Conservation (phyloP, 306 rosid genomes). For the Biancaea sappan region DNA sequence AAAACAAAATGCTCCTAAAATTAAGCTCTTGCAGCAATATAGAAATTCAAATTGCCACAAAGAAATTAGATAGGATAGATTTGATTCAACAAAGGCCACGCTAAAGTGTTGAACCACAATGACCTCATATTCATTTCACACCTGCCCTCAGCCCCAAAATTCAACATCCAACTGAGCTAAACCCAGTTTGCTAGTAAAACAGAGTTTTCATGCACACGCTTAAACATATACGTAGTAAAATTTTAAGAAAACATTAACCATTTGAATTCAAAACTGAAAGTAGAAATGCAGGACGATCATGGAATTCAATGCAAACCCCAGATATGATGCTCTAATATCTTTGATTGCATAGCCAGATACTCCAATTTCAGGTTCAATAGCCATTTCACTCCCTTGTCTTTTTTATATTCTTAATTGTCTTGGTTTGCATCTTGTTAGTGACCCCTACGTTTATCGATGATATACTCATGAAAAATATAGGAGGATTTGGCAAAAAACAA, state of each 20-base stretch:
- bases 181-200: slow-evolving; percentile 28
- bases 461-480: too few species aligned
- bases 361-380: slow-evolving; percentile 51
- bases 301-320: slow-evolving; percentile 39
- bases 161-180: slow-evolving; percentile 43
- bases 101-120: slow-evolving; percentile 37
- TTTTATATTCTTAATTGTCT: too few species aligned
- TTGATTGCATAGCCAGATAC: slow-evolving; percentile 55
- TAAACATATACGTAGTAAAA: slow-evolving; percentile 29
- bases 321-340: slow-evolving; percentile 61
- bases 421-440: too few species aligned
- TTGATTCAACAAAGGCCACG: slow-evolving; percentile 55
- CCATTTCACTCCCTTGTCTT: slow-evolving; percentile 37
- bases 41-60: slow-evolving; percentile 46
- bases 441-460: too few species aligned
- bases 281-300: slow-evolving; percentile 62
- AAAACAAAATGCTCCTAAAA: slow-evolving; percentile 27
- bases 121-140: slow-evolving; percentile 34
- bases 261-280: slow-evolving; percentile 10
- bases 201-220: slow-evolving; percentile 31
- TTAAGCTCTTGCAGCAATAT: slow-evolving; percentile 32
- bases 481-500: too few species aligned
- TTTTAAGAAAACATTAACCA: slow-evolving; percentile 31
- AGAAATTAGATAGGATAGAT: slow-evolving; percentile 54
- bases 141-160: slow-evolving; percentile 47